Base-by-base conservation (phyloP, 345 rosid genomes). In the Euclidium syriacum region DNA sequence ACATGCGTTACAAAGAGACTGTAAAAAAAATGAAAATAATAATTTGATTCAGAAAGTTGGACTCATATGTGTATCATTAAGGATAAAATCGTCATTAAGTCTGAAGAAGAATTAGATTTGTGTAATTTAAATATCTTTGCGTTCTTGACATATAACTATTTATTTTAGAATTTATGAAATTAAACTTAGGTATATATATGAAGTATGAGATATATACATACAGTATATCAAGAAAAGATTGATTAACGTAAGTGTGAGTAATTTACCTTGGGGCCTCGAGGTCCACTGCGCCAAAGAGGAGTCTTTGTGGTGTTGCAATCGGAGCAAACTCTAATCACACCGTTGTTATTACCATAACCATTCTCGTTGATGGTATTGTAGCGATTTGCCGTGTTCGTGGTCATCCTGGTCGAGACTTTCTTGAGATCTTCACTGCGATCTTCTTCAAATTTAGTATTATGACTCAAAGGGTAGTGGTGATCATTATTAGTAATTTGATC, bases 201-300 rank as follows among this genome's bases (percentile, higher is more conserved):
- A 22, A 46, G 16, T 40, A 41, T 12, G 22, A 10, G 9, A 58
- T 40, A 40, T 7, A 36, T 12, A n/a, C 6, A 39, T 39, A 39
- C 5, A 39, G 12, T 2, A 9, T 12, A 32, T 15, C 4, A 38
- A 57, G 4, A 68, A 23, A 39, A 9, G 12, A 1, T 18, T 1
- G 47, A 60, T 34, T 33, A 47, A 17, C 42, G 19, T 5, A 42
- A 33, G 23, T 23, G 3, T 34, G 6, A 32, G 18, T 58, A 46
- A 46, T 6, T 55, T 82, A 91, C 98, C 98, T 88, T 91, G 48
- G 98, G 98, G 54, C 98, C 98, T 73, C 79, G 74, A 10, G 96
- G 96, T 18, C 98, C 98, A 61, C 98, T 85, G 66, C 98, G 82
- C 98, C 98, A 91, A 60, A 91, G 92, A 73, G 98, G 98, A 70